These are phyloP conservation scores for Aspergillus mulundensis DNA, from an alignment of 495 filamentous ascomycete species.

Conservation along the genomic window DNA sequence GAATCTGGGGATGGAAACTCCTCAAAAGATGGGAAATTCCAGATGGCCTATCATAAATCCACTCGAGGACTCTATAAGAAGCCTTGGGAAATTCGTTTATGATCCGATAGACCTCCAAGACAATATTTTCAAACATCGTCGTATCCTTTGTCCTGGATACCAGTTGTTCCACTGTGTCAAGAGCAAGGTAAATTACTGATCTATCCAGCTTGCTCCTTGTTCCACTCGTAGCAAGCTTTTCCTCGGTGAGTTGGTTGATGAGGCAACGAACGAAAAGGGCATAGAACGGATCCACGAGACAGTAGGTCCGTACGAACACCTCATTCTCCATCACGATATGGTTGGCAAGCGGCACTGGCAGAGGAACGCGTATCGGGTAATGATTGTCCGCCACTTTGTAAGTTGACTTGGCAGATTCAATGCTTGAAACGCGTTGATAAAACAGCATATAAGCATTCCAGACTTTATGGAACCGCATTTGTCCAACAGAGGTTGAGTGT, in stretches of 20 bases:
- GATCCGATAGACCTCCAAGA: slow-evolving; percentile 48
- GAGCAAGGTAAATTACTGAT: slow-evolving; percentile 57
- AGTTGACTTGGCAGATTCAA: slow-evolving; percentile 36
- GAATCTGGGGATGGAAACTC: slow-evolving; percentile 57
- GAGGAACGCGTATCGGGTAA: slow-evolving; percentile 51
- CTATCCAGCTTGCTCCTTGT: slow-evolving; percentile 53
- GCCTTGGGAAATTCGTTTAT: slow-evolving; percentile 38
- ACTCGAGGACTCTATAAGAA: slow-evolving; percentile 51
- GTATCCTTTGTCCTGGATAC: slow-evolving; percentile 69
- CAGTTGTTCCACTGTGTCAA: slow-evolving; percentile 76
- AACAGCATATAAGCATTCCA: slow-evolving; percentile 98
- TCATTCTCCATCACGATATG: slow-evolving; percentile 71
- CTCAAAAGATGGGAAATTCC: slow-evolving; percentile 63
- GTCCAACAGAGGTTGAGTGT: slow-evolving; percentile 35
- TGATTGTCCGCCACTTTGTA: slow-evolving; percentile 29
- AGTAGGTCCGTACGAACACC: slow-evolving; percentile 68
- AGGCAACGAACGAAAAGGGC: slow-evolving; percentile 60
- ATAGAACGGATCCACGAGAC: slow-evolving; percentile 73
- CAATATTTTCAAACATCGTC: slow-evolving; percentile 56
- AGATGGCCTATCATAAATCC: slow-evolving; percentile 53
- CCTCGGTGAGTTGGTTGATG: slow-evolving; percentile 45
- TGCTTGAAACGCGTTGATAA: slow-evolving; percentile 75
- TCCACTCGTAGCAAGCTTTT: slow-evolving; percentile 40
- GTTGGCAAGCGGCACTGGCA: slow-evolving; percentile 53
- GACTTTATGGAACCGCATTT: slow-evolving; percentile 56